A percentile compares a stretch with the other conserved stretches of the same genome.
phyloP scores from a whole-genome alignment of 2,329 filamentous ascomycete genomes.

The Exophiala dermatitidis region DNA sequence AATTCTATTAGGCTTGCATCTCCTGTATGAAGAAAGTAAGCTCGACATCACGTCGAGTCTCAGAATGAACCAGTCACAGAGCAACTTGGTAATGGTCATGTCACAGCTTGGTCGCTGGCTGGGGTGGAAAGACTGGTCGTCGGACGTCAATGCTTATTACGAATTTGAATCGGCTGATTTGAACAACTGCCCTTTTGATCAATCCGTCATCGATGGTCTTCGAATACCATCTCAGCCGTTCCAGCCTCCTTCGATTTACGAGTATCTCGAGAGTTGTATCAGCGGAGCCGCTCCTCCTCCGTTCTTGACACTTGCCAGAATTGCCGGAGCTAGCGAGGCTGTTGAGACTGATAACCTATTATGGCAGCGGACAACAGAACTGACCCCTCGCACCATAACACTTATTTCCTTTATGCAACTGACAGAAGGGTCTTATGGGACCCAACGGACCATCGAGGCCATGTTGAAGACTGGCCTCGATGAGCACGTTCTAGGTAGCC shows the following conservation, averaged over 20 bases:
- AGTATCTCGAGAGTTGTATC: conserved; percentile 39
- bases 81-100: conserved; percentile 62
- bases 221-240: conserved; percentile 46
- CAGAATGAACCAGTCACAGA: conserved; percentile 36
- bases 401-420: conserved; percentile 11
- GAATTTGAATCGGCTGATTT: conserved; percentile 53
- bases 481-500: conserved; percentile 61
- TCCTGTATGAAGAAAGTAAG: conserved; percentile 85
- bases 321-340: conserved; percentile 33
- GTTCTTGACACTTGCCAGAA: conserved; percentile 47
- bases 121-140: conserved; percentile 60
- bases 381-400: conserved; percentile 17
- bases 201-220: conserved; percentile 39
- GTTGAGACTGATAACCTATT: conserved; percentile 1
- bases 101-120: conserved; percentile 79
- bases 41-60: conserved; percentile 56
- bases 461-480: conserved; percentile 52
- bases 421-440: neutral
- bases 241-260: conserved; percentile 53
- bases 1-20: conserved; percentile 67
- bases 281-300: conserved; percentile 29
- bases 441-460: conserved; percentile 5
- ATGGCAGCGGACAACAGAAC: conserved; percentile 1
- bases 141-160: conserved; percentile 48
- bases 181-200: conserved; percentile 51